These are phyloP conservation scores for Saturnispora quitensis DNA, from an alignment of 805 yeast species.

Conservation along the genomic window DNA sequence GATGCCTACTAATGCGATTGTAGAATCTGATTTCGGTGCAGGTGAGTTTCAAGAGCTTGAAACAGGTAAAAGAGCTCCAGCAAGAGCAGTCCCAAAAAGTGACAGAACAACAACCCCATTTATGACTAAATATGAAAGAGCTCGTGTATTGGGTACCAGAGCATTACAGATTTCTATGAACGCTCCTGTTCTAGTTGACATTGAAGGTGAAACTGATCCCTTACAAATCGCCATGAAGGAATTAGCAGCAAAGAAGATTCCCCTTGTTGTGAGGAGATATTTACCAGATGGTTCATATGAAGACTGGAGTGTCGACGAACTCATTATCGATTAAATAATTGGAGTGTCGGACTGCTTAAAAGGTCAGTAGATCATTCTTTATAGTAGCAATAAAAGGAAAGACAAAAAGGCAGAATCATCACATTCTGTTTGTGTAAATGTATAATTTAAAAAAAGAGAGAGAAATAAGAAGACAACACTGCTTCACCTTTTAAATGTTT, in stretches of 20 bases:
- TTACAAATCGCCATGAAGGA: slow-evolving; percentile 97
- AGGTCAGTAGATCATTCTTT: not conserved
- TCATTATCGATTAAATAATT: slow-evolving; percentile 61
- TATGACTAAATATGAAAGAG: slow-evolving; percentile 98
- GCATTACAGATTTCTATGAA: slow-evolving; percentile 97
- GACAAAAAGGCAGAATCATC: not conserved
- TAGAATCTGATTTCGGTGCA: slow-evolving; percentile 33
- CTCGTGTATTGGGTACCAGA: slow-evolving; percentile 94
- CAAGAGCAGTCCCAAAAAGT: slow-evolving; percentile 78
- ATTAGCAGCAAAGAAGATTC: slow-evolving; percentile 87
- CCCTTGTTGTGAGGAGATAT: slow-evolving; percentile 89
- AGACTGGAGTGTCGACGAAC: slow-evolving; percentile 98
- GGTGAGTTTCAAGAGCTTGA: slow-evolving; percentile 26
- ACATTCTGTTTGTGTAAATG: not conserved
- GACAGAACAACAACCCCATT: slow-evolving; percentile 93
- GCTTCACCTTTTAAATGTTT: slow-evolving; percentile 23
- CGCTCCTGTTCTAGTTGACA: slow-evolving; percentile 95
- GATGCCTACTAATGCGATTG: slow-evolving; percentile 51
- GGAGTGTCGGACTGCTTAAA: slow-evolving; percentile 33
- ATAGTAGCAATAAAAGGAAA: not conserved
- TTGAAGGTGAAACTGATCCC: slow-evolving; percentile 99
- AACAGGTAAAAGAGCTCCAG: slow-evolving; percentile 30
- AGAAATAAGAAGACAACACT: not conserved
- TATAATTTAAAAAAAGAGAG: not conserved
- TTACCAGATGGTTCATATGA: slow-evolving; percentile 95